phyloP scores from a whole-genome alignment of 306 rosid species.

The Cucumis melo region DNA sequence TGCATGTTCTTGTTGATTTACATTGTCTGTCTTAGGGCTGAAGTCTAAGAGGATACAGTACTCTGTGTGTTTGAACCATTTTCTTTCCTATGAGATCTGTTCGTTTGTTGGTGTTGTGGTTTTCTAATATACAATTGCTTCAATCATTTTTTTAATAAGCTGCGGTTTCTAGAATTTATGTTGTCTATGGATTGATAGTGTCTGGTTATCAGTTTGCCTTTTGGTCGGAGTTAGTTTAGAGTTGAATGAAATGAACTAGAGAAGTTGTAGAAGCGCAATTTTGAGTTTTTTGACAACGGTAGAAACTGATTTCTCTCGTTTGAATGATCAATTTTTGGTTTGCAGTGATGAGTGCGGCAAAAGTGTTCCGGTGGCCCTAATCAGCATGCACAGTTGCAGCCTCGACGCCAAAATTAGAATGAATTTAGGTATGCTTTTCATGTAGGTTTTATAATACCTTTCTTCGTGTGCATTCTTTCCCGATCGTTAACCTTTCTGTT shows the following conservation, averaged over 20 bases:
- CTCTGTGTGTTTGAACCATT: not conserved
- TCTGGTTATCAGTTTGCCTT: not conserved
- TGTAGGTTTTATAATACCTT: not conserved
- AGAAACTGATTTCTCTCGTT: not conserved
- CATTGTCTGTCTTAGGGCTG: not conserved
- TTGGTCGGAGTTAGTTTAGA: not conserved
- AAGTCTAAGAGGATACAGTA: not conserved
- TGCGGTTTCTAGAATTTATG: not conserved
- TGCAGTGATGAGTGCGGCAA: slow-evolving; percentile 68
- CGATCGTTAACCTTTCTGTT: not conserved
- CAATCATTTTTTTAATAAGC: not conserved
- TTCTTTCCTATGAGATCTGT: not conserved
- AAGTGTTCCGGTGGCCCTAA: slow-evolving; percentile 64
- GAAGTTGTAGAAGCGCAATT: not conserved
- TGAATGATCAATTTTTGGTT: not conserved
- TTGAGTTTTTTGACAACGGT: not conserved
- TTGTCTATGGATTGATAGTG: not conserved
- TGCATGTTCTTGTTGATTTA: not conserved
- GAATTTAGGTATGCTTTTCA: slow-evolving; percentile 34
- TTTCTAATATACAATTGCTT: not conserved
- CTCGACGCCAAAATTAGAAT: slow-evolving; percentile 71
- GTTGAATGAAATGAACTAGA: not conserved
- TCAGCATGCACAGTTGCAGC: slow-evolving; percentile 70
- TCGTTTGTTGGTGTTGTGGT: not conserved
- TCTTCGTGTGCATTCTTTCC: not conserved